Base-by-base conservation (phyloP, 1,284 basidiomycete genomes). In the Sutorius eximius region DNA sequence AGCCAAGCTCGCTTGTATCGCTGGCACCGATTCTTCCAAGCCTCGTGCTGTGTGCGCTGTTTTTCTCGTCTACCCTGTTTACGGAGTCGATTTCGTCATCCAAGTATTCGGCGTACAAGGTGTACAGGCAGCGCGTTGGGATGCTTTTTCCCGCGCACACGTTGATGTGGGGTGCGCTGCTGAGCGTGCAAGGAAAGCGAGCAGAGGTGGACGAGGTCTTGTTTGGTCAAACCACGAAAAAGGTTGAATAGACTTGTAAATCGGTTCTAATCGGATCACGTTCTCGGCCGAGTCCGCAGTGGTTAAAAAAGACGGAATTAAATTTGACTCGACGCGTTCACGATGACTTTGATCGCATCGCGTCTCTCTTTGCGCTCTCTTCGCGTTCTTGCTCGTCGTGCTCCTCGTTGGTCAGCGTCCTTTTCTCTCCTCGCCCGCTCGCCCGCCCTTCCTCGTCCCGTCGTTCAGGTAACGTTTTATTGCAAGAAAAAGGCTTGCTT, bases 21-120 rank as follows among this genome's bases (percentile, higher is more conserved):
- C 65, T 78, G 54, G 76, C 64, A 54, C 76, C 80, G 10, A 67
- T 87, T 22, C 51, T 75, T 15, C 86, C 87, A 1, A 78, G 81
- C 8, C 57, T 86, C 20, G 74, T 79, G n/a, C 76, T 89, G 15
- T 84, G 84, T 58, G 57, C 76, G 16, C 78, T 95, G 3, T 93
- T 94, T 75, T 76, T 82, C 66, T 77, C 80, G 1, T 92, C 90
- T 24, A 93, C 93, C 1, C 59, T 71, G 29, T 90, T 89, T 69
- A 91, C 93, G 0, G 94, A 97, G 73, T 80, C 78, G 49, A 93
- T 96, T 64, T 87, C 90, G 6, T 62, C 70, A 22, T 69, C 76
- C 44, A 96, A 96, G 71, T 96, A 96, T 66, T 85, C 89, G 1
- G 80, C 77, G 5, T 96, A 95, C 72, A 65, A 65, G 16, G 82